Evolutionary conservation across 495 filamentous ascomycete species (phyloP), one percentile per base, ranked within the genome.

Genomic region (Penicillium mononematosum): DNA sequence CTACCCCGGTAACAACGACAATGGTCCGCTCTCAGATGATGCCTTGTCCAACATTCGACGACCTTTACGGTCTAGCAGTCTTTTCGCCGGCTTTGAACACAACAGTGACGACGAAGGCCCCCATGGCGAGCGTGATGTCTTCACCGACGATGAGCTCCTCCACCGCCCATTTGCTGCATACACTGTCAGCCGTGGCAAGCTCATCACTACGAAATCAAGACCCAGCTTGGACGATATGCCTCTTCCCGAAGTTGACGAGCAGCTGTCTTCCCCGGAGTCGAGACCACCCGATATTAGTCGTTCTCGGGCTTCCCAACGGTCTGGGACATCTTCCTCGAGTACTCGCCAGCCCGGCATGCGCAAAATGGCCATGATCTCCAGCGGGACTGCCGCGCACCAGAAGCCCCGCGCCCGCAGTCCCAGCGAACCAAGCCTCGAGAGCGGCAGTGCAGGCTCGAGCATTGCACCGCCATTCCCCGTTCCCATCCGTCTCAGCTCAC

Each of bases 31-130:
- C 55, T 83, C 83, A 5, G 77, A 73, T 45, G 79, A 85, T 50
- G 67, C 67, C 6, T 78, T 73, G 36, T 79, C 82, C 14, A 78
- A 81, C 19, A 76, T 89, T 52, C 82, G 87, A 55, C 80, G 88
- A 36, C 90, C 89, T 2, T 83, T 86, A 58, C 78, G 89, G 57
- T 86, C 88, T 31, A 91, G 87, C 63, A 92, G 88, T 67, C 75
- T 96, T n/a, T 93, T 94, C 65, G 89, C 89, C 20, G 90, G 89
- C 1, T 93, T 95, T 59, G 81, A 85, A n/a, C 80, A 86, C 51
- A 74, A 75, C 7, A 83, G 74, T 45, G 83, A 82, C 44, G 78
- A 82, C 29, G 75, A 81, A 46, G 58, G 50, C 6, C 60, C 62
- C 20, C 66, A 70, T 3, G 61, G 49, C 12, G 70, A 73, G n/a